Percentiles rank a stretch among this genome's conserved stretches.
Evolutionary conservation across 768 basidiomycete species (phyloP).

Genomic region (Lactarius quietus): DNA sequence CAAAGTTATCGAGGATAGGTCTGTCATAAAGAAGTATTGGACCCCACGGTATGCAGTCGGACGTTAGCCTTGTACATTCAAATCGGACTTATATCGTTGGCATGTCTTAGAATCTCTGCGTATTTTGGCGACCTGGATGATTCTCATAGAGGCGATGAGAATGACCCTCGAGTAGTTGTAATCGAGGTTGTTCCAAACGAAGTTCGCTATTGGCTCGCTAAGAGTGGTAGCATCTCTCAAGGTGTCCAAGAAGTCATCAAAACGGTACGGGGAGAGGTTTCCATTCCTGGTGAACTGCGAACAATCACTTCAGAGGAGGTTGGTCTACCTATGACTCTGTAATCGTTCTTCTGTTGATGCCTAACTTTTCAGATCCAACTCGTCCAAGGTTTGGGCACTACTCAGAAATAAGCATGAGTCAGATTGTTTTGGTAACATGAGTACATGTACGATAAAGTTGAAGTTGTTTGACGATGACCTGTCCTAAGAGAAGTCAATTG

Average conservation of each 20-base stretch:
- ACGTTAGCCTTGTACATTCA: background rate
- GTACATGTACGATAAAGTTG: no score
- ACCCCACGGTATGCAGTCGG: conserved; percentile 42
- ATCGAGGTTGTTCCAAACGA: conserved; percentile 78
- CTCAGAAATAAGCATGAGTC: background rate
- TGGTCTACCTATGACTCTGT: conserved; percentile 18
- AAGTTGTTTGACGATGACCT: no score
- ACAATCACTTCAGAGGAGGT: conserved; percentile 76
- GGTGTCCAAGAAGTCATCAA: conserved; percentile 57
- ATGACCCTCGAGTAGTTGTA: conserved; percentile 74
- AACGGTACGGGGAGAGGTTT: conserved; percentile 57
- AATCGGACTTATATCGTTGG: background rate
- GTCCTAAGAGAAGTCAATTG: no score
- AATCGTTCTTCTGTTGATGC: background rate
- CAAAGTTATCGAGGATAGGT: conserved; percentile 56
- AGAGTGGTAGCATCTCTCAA: conserved; percentile 53
- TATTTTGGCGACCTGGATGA: conserved; percentile 89
- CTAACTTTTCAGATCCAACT: conserved; percentile 19
- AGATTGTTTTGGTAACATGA: background rate
- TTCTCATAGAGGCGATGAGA: conserved; percentile 72
- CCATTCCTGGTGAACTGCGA: conserved; percentile 71
- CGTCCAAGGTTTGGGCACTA: conserved; percentile 4
- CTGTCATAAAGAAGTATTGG: conserved; percentile 64
- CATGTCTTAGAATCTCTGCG: conserved; percentile 47
- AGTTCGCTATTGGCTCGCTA: conserved; percentile 79